Base-by-base conservation (phyloP, 1,284 basidiomycete species). In the Ganoderma boninense region DNA sequence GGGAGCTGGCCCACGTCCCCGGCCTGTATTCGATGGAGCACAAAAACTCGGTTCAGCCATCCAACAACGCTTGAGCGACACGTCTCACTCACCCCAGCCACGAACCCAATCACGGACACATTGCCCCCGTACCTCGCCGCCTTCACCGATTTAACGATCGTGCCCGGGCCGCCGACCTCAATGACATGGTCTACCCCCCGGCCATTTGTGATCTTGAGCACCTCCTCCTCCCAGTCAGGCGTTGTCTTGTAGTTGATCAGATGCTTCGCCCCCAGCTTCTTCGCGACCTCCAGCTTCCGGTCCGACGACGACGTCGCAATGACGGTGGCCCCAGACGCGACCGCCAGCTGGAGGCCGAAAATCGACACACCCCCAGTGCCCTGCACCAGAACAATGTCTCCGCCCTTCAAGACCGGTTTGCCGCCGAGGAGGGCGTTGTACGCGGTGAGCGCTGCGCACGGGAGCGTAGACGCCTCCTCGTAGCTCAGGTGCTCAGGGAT, bases 241-340 rank as follows among this genome's bases (percentile, higher is more conserved):
- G 76, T 78, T 64, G 68, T 74, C 78, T 81, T 81, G 73, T 85
- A 85, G 74, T 85, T 80, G 67, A 85, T 77, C 32, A 78, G 69
- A 66, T 83, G 78, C 67, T 81, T 77, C 8, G 80, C 82, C 2
- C 81, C 82, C 29, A 83, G 77, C 64, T 75, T 69, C 73, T 75
- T 76, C 10, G 79, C 79, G 42, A 73, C 60, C 67, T 79, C 73
- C 44, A 82, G 80, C 77, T 86, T 86, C 49, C 80, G 80, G 72
- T 86, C 82, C 3, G 81, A 83, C 4, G 83, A 85, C 0, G 83
- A 85, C 1, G 85, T 86, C 64, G 80, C 80, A 75, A 86, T 83
- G 52, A 82, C 83, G 11, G 78, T 79, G 29, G 82, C 83, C 11
- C 85, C 85, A 0, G 80, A 78, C 0, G 82, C 81, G 26, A 80